Base-by-base conservation (phyloP, 306 rosid genomes). In the Potentilla sterilis region DNA sequence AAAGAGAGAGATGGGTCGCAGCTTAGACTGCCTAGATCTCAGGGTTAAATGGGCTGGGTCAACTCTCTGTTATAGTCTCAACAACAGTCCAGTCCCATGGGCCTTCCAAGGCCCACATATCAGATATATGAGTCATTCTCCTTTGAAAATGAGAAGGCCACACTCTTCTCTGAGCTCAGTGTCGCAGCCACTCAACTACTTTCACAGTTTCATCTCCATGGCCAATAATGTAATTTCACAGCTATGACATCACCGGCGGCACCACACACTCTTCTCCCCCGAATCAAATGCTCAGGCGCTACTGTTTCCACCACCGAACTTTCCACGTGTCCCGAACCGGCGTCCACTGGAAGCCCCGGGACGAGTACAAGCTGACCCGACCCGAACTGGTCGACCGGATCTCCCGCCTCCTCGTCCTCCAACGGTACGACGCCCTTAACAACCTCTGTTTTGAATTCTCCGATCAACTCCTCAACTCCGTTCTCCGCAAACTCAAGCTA, bases 401-500 rank as follows among this genome's bases (percentile, higher is more conserved):
- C 78, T 22, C 91, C 77, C 92, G 89, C 63, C 90, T 94, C 76
- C 85, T 91, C 64, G 77, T 91, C 72, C 96, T 86, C 75, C 77
- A 74, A 52, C 92, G 98, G 9, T 75, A 75, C 74, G 76, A 89
- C 44, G 88, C 91, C 61, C 82, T 91, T 46, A 18, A 19, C 74
- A 75, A 75, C 14, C 87, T 89, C 73, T 77, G 86, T 41, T 88
- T 89, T 67, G 74, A 67, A 6, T 86, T 84, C 83, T 85, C 97
- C 57, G 92, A 93, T 68, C 69, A 77, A n/a, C 90, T 94, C 77
- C 76, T 90, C 64, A 89, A 88, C 80, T 69, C 88, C 69, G 83
- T 94, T 67, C 93, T 94, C 72, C 87, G 86, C n/a, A 88, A 80
- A 35, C 94, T 91, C 81, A 85, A 86, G 66, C 80, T 85, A 21